These are phyloP conservation scores for Picochlorum costavermella DNA, from an alignment of 139 green algal genomes.

Conservation along the genomic window DNA sequence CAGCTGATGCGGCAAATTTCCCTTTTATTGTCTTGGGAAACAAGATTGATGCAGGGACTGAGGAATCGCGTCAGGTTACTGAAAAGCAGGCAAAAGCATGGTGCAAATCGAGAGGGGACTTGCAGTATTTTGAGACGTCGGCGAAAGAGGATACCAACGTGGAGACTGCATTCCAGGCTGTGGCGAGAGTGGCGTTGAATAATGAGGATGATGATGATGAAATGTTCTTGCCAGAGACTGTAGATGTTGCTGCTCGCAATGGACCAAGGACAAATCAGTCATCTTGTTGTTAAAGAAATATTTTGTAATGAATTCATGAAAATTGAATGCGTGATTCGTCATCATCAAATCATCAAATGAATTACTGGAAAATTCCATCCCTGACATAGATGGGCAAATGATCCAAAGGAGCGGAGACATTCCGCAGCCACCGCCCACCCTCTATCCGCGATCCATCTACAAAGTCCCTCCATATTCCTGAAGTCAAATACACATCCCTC, in stretches of 20 bases:
- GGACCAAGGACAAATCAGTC: slow-evolving; percentile 31
- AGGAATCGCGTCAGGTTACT: slow-evolving; percentile 64
- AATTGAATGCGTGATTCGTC: not conserved
- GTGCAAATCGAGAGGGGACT: slow-evolving; percentile 80
- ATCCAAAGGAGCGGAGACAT: slow-evolving; percentile 40
- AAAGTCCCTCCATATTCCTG: slow-evolving; percentile 28
- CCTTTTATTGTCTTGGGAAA: slow-evolving; percentile 98
- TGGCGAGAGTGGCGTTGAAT: slow-evolving; percentile 83
- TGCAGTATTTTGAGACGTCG: slow-evolving; percentile 93
- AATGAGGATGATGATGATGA: slow-evolving; percentile 88
- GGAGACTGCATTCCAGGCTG: slow-evolving; percentile 80
- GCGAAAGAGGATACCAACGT: slow-evolving; percentile 93
- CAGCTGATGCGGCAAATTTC: slow-evolving; percentile 86
- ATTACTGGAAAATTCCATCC: slow-evolving; percentile 8
- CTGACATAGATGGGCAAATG: slow-evolving; percentile 43
- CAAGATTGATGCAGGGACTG: slow-evolving; percentile 92
- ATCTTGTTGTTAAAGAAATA: slow-evolving; percentile 54
- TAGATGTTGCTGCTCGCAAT: slow-evolving; percentile 76
- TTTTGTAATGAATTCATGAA: not conserved
- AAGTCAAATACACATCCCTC: slow-evolving; percentile 49
- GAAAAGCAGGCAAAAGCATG: slow-evolving; percentile 94
- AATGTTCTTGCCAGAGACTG: slow-evolving; percentile 79
- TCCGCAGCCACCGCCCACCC: slow-evolving; percentile 38
- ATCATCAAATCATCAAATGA: slow-evolving; percentile 9
- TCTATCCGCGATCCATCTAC: slow-evolving; percentile 18